These are phyloP conservation scores for Diospyros lotus DNA, from an alignment of 148 eudicot species.

Conservation along the genomic window DNA sequence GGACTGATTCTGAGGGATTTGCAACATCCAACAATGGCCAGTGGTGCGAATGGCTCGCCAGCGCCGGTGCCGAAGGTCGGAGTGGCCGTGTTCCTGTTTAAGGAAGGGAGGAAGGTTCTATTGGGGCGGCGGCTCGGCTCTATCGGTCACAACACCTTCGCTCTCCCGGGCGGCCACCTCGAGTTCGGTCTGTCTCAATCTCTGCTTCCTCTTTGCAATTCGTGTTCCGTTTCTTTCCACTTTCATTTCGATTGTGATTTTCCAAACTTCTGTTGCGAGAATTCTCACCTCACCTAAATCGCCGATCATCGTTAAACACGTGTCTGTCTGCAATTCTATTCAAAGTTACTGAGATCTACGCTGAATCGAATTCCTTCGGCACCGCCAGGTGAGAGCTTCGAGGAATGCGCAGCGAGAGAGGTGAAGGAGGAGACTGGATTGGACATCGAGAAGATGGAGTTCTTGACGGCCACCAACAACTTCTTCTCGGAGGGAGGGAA, in stretches of 20 bases:
- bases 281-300: no score
- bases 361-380: background rate
- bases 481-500: constrained; percentile 37
- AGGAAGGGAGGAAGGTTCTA: constrained; percentile 43
- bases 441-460: constrained; percentile 48
- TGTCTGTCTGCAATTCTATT: background rate
- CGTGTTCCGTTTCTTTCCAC: no score
- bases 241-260: background rate
- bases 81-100: constrained; percentile 63
- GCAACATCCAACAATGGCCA: background rate
- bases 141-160: constrained; percentile 64
- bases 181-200: constrained; percentile 53
- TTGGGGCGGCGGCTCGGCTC: constrained; percentile 71
- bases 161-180: constrained; percentile 89
- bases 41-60: background rate
- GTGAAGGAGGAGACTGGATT: constrained; percentile 86
- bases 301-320: background rate
- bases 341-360: background rate
- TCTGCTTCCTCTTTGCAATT: background rate
- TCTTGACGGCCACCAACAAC: constrained; percentile 62
- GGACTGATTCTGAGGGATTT: no score
- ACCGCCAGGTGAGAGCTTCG: constrained; percentile 75
- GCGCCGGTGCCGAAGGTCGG: constrained; percentile 45
- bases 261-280: background rate
- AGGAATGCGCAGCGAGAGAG: constrained; percentile 86